These are phyloP conservation scores for Turnera subulata DNA, from an alignment of 345 rosid genomes.

Conservation along the genomic window DNA sequence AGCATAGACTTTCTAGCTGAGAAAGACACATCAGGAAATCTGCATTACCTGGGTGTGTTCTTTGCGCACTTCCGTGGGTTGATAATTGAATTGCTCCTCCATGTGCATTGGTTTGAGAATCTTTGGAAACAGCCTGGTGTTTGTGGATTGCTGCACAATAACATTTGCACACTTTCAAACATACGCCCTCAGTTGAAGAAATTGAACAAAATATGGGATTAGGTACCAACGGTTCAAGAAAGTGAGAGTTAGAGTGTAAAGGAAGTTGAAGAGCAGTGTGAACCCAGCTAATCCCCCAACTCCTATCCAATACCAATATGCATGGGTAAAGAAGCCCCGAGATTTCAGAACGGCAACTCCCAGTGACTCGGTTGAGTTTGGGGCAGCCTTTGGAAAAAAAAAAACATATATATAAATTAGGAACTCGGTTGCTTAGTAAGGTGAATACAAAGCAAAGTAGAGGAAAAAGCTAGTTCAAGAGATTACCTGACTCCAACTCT, in stretches of 20 bases:
- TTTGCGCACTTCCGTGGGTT: not conserved
- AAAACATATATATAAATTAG: too few species aligned
- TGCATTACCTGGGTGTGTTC: slow-evolving; percentile 2
- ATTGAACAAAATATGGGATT: not conserved
- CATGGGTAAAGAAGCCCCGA: slow-evolving; percentile 43
- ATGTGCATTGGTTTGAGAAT: slow-evolving; percentile 1
- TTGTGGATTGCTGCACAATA: slow-evolving; percentile 47
- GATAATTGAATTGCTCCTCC: slow-evolving; percentile 7
- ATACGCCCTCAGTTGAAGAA: not conserved
- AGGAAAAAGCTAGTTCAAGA: slow-evolving; percentile 1
- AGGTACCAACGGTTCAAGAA: slow-evolving; percentile 48
- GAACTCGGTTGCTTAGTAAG: too few species aligned
- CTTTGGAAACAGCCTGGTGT: slow-evolving; percentile 35
- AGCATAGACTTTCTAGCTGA: not conserved
- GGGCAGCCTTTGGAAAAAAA: slow-evolving; percentile 17
- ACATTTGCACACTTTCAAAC: not conserved
- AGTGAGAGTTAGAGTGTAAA: slow-evolving; percentile 38
- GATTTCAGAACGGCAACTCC: slow-evolving; percentile 44
- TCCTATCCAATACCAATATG: slow-evolving; percentile 77
- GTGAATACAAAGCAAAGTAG: not conserved
- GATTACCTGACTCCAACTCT: slow-evolving; percentile 54
- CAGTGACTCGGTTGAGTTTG: slow-evolving; percentile 25
- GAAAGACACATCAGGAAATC: not conserved
- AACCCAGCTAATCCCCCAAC: slow-evolving; percentile 39
- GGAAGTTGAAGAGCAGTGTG: slow-evolving; percentile 36